Evolutionary conservation across 2,329 filamentous ascomycete species (phyloP), one percentile per base, ranked within the genome.

Genomic region (Aureobasidium sp.): DNA sequence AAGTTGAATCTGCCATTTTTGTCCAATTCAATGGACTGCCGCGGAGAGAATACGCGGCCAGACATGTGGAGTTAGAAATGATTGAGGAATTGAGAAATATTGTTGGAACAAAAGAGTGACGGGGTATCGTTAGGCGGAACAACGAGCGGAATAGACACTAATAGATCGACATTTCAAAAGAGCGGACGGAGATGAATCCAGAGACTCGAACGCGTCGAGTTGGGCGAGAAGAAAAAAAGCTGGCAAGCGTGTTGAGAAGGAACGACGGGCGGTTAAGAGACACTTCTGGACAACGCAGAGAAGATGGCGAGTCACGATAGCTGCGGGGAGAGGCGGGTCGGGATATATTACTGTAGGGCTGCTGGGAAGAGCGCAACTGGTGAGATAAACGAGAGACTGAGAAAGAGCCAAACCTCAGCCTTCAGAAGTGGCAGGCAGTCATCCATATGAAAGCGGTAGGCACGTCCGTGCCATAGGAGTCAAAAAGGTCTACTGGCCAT

Each of bases 21-120:
- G 36, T 65, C 64, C 32, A 63, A 50, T 44, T 65, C 64, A 21
- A 62, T 51, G 25, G 64, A 61, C n/a, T 57, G 42, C 49, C 64
- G 60, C 27, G 64, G 48, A 21, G 61, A 59, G 53, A 65, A 65
- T 41, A 65, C 53, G 36, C 39, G 45, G 25, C 58, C 58, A 50
- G 64, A 62, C 64, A 65, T 65, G 30, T 47, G 51, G 53, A 32
- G 57, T 60, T 60, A 42, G 30, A 60, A 36, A 50, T 32, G 48
- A 34, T 34, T n/a, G 37, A 27, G 29, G 21, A 49, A 39, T 42
- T 30, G 32, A 59, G 9, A 48, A 41, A 41, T 39, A 49, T 49
- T 29, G 55, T 42, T 51, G 47, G 30, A 11, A 34, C 9, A 51
- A 61, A 61, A 41, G 62, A 65, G 61, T 59, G 64, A 62, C 62